Conservation (phyloP, 768 basidiomycete species). For the Calocera viscosa region DNA sequence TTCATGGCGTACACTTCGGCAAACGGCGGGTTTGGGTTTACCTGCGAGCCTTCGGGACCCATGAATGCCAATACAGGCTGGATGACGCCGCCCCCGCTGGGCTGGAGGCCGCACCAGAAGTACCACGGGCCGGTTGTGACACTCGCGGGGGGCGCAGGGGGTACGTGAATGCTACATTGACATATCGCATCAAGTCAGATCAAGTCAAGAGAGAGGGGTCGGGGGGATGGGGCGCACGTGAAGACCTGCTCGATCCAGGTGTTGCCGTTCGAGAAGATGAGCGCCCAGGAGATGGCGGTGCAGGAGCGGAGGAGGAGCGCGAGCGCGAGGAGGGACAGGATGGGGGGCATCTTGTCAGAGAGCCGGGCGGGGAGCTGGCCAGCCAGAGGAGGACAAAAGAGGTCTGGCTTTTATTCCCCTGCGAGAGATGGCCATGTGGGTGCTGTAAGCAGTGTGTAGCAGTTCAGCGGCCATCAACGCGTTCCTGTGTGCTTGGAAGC, state of each 20-base stretch:
- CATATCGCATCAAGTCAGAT: too few species aligned
- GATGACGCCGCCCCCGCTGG: conserved; percentile 3
- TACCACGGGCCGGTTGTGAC: conserved; percentile 7
- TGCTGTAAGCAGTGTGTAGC: too few species aligned
- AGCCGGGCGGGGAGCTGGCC: too few species aligned
- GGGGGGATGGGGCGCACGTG: background rate
- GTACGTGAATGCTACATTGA: conserved; percentile 5
- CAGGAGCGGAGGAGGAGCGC: background rate
- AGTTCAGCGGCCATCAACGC: too few species aligned
- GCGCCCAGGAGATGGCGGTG: conserved; percentile 3
- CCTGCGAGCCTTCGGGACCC: background rate
- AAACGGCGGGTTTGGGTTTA: conserved; percentile 7
- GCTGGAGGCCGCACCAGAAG: conserved; percentile 4
- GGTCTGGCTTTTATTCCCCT: too few species aligned
- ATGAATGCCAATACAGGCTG: conserved; percentile 1
- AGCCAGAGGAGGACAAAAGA: too few species aligned
- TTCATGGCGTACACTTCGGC: conserved; percentile 5
- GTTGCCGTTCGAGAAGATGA: background rate
- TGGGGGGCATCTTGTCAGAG: too few species aligned
- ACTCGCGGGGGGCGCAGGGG: background rate
- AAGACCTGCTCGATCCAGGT: conserved; percentile 2
- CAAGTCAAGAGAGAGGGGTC: too few species aligned
- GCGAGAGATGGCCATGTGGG: too few species aligned
- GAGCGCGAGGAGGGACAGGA: background rate
- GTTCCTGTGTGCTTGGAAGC: too few species aligned